Percentiles rank a stretch among this genome's conserved stretches.
Conservation (phyloP, 2,329 filamentous ascomycete species). For the Aspergillus alliaceus region DNA sequence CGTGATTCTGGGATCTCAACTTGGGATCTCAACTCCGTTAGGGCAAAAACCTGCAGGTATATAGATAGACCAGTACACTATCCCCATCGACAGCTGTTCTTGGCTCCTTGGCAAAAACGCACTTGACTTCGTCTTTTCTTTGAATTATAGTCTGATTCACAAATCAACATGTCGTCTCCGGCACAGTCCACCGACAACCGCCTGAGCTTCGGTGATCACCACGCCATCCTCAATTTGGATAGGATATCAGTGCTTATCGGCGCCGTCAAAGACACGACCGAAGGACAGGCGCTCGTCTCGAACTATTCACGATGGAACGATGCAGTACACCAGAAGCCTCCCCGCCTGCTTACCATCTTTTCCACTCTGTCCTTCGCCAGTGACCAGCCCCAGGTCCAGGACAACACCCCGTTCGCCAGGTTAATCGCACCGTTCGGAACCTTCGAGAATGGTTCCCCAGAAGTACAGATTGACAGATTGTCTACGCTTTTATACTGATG, state of each 20-base stretch:
- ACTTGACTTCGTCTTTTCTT: background rate
- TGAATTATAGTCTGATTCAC: background rate
- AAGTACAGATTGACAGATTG: slow-evolving; percentile 37
- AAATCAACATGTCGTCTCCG: background rate
- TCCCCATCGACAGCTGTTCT: too few relatives aligned
- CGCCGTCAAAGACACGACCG: slow-evolving; percentile 30
- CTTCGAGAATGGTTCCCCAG: slow-evolving; percentile 24
- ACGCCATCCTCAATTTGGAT: slow-evolving; percentile 47
- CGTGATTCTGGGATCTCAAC: slow-evolving; percentile 3
- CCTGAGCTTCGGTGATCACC: slow-evolving; percentile 33
- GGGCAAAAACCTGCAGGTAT: background rate
- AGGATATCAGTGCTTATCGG: slow-evolving; percentile 32
- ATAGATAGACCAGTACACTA: background rate
- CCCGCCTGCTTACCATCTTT: slow-evolving; percentile 40
- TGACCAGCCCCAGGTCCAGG: slow-evolving; percentile 35
- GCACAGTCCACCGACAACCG: background rate
- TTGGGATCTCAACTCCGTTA: background rate
- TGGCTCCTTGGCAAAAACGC: background rate
- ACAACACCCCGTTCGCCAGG: slow-evolving; percentile 36
- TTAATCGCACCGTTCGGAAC: slow-evolving; percentile 29
- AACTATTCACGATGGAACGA: slow-evolving; percentile 41
- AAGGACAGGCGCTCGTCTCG: slow-evolving; percentile 35
- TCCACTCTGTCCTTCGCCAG: slow-evolving; percentile 40
- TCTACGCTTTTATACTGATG: slow-evolving; percentile 31
- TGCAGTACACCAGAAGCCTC: slow-evolving; percentile 36